These are phyloP conservation scores for Phytophthora chlamydospora DNA, from an alignment of 352 stramenopile species.

Conservation along the genomic window DNA sequence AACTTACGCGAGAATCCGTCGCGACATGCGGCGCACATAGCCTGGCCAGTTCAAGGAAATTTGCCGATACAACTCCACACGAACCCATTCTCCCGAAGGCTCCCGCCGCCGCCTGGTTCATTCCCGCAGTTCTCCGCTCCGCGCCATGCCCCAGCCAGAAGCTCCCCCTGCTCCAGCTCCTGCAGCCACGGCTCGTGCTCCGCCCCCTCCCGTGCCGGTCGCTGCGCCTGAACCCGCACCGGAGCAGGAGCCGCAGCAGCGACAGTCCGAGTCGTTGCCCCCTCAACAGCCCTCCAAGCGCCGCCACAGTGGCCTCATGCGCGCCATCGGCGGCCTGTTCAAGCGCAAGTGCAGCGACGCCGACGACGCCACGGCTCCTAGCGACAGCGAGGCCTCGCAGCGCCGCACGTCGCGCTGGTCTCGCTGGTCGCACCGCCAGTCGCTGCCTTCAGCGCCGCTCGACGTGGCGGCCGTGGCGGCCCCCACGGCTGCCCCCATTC, in stretches of 20 bases:
- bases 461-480: constrained; percentile 18
- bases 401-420: constrained; percentile 40
- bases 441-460: constrained; percentile 25
- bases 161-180: background rate
- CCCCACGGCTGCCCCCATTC: constrained; percentile 11
- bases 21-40: constrained; percentile 22
- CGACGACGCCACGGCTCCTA: constrained; percentile 19
- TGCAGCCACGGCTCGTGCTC: constrained; percentile 3
- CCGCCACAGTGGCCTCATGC: constrained; percentile 54
- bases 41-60: constrained; percentile 8
- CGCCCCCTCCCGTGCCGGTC: constrained; percentile 17
- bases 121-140: constrained; percentile 19
- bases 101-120: constrained; percentile 12
- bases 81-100: constrained; percentile 24
- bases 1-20: constrained; percentile 4
- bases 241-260: constrained; percentile 5
- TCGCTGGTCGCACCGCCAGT: constrained; percentile 37
- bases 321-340: constrained; percentile 56
- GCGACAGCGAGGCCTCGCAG: constrained; percentile 41
- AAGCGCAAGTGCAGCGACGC: constrained; percentile 44
- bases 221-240: constrained; percentile 8
- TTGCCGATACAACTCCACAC: constrained; percentile 10
- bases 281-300: constrained; percentile 16
- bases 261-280: background rate
- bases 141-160: constrained; percentile 16